Percentiles rank a stretch among this genome's conserved stretches.
phyloP scores from a whole-genome alignment of 169 alveolate species.

The Eimeria sp. region DNA sequence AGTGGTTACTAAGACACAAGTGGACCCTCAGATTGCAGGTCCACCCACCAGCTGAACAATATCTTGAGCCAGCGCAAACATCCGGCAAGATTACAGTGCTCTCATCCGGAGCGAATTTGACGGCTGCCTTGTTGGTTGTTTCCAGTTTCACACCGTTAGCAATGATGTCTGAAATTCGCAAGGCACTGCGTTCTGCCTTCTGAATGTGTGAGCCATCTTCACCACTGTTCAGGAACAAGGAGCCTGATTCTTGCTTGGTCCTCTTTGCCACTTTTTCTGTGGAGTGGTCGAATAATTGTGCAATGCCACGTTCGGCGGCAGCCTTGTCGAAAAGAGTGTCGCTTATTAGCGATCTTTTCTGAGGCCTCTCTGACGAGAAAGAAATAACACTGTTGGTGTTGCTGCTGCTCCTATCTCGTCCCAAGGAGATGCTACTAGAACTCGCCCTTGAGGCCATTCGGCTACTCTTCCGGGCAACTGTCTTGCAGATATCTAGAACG shows the following conservation, averaged over 20 bases:
- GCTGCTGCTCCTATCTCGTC: slow-evolving; percentile 47
- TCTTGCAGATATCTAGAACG: slow-evolving; percentile 68
- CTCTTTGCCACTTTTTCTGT: neutral
- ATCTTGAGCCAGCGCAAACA: slow-evolving; percentile 13
- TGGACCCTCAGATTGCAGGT: neutral
- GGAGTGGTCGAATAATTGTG: neutral
- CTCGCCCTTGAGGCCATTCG: slow-evolving; percentile 34
- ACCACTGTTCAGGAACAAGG: neutral
- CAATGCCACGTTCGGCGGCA: slow-evolving; percentile 55
- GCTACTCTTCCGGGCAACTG: slow-evolving; percentile 52
- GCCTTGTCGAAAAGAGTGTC: slow-evolving; percentile 57
- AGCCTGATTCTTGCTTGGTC: neutral
- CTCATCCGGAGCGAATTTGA: slow-evolving; percentile 46
- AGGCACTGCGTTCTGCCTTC: neutral
- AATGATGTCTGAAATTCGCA: neutral
- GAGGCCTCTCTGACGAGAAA: slow-evolving; percentile 3
- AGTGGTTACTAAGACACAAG: neutral
- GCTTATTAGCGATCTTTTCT: neutral
- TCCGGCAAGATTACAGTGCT: neutral
- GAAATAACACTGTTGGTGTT: slow-evolving; percentile 20
- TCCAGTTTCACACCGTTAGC: slow-evolving; percentile 19
- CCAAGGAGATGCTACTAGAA: slow-evolving; percentile 25
- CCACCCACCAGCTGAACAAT: neutral
- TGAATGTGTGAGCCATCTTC: neutral
- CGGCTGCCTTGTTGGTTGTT: slow-evolving; percentile 57